These are phyloP conservation scores for Clausena lansium DNA, from an alignment of 345 rosid species.

Conservation along the genomic window DNA sequence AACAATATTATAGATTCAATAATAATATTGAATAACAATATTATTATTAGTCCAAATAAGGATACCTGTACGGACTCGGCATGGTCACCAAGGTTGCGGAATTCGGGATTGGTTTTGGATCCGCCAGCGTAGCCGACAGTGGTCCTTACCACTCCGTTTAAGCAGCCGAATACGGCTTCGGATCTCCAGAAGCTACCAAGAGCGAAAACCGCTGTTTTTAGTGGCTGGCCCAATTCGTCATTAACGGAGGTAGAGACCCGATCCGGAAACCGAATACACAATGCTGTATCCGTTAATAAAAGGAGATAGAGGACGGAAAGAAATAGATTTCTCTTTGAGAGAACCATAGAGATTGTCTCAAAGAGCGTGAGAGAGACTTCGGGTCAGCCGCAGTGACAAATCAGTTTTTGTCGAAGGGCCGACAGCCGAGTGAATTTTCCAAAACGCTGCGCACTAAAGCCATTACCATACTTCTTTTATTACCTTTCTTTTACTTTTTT, in stretches of 20 bases:
- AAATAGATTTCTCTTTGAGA: constrained; percentile 13
- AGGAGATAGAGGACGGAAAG: constrained; percentile 11
- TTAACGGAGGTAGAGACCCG: constrained; percentile 39
- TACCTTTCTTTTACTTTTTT: no score
- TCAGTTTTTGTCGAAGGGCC: no score
- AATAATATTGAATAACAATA: no score
- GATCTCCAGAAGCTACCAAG: constrained; percentile 98
- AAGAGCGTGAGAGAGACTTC: not conserved
- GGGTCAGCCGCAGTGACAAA: constrained; percentile 1
- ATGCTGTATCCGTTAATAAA: constrained; percentile 29
- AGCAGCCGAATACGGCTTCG: constrained; percentile 88
- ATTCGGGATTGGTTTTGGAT: constrained; percentile 70
- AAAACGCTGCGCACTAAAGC: no score
- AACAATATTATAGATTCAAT: not conserved
- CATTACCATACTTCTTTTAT: no score
- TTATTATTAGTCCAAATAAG: not conserved
- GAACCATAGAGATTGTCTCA: constrained; percentile 31
- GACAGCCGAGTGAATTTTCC: no score
- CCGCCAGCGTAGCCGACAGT: constrained; percentile 79
- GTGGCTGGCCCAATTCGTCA: constrained; percentile 38
- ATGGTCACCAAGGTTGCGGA: constrained; percentile 74
- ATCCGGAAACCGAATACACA: constrained; percentile 55
- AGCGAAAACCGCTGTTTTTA: constrained; percentile 69
- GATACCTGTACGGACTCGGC: constrained; percentile 86
- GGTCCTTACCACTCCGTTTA: constrained; percentile 75